Conservation (phyloP, 2,329 filamentous ascomycete genomes). For the Cladosporium sphaerospermum region DNA sequence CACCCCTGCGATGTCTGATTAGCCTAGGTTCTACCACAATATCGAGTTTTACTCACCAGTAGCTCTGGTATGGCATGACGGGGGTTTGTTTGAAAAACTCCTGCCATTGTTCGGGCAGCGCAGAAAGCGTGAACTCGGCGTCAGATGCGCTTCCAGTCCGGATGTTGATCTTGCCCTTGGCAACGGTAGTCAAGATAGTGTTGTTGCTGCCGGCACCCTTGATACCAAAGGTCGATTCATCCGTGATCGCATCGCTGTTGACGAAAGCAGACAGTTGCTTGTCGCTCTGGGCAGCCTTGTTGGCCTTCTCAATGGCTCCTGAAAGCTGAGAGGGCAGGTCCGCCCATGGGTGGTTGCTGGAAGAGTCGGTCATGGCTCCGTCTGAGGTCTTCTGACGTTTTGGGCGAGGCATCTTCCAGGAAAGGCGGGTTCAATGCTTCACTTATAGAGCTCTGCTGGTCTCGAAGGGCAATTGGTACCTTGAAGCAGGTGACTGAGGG, state of each 20-base stretch:
- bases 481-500: neutral
- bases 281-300: conserved; percentile 23
- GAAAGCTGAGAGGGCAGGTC: conserved; percentile 24
- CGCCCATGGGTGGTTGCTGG: conserved; percentile 22
- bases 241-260: conserved; percentile 25
- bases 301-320: conserved; percentile 22
- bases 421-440: neutral
- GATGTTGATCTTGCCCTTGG: conserved; percentile 25
- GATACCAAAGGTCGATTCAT: conserved; percentile 28
- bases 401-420: conserved; percentile 4
- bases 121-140: conserved; percentile 34
- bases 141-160: conserved; percentile 19
- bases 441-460: neutral
- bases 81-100: conserved; percentile 41
- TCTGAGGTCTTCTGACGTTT: conserved; percentile 11
- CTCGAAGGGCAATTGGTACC: no score
- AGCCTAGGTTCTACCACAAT: neutral
- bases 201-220: conserved; percentile 25
- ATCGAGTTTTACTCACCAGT: conserved; percentile 31
- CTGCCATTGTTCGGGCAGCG: conserved; percentile 42
- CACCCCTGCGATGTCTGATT: conserved; percentile 1
- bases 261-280: conserved; percentile 28
- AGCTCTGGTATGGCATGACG: conserved; percentile 40
- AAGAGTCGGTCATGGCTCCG: conserved; percentile 4
- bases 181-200: conserved; percentile 25